These are phyloP conservation scores for Lotmaria passim DNA, from an alignment of 208 protist genomes.

Conservation along the genomic window DNA sequence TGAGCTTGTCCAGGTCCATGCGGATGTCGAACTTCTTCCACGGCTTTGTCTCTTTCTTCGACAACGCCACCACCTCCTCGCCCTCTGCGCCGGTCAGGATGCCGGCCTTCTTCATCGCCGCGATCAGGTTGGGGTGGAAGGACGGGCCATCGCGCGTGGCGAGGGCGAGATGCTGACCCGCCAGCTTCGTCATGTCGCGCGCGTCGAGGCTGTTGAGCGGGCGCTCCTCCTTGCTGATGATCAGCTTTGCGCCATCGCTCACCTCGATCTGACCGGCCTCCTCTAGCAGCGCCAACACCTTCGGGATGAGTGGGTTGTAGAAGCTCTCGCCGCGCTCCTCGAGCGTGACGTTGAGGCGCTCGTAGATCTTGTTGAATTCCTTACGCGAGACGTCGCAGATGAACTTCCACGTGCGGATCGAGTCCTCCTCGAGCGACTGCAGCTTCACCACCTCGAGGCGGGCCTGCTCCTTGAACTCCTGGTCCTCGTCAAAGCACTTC, in stretches of 20 bases:
- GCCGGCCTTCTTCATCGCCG: constrained; percentile 76
- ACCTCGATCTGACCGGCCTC: constrained; percentile 78
- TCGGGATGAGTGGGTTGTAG: constrained; percentile 94
- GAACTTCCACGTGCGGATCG: constrained; percentile 89
- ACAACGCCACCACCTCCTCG: constrained; percentile 75
- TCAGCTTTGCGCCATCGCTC: constrained; percentile 90
- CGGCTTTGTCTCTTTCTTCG: constrained; percentile 91
- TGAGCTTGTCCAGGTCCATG: constrained; percentile 87
- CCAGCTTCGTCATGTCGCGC: constrained; percentile 86
- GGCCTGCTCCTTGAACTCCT: constrained; percentile 92
- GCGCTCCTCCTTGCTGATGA: constrained; percentile 78
- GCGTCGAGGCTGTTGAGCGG: constrained; percentile 59
- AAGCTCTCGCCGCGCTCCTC: constrained; percentile 96
- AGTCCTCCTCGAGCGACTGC: constrained; percentile 81
- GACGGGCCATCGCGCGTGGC: constrained; percentile 54
- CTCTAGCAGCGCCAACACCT: constrained; percentile 82
- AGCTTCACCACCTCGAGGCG: constrained; percentile 93
- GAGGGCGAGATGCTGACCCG: constrained; percentile 71
- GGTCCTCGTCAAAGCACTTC: constrained; percentile 93
- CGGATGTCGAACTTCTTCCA: constrained; percentile 84
- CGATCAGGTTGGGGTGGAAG: constrained; percentile 81
- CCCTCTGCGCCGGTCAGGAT: constrained; percentile 78
- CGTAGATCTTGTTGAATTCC: constrained; percentile 95
- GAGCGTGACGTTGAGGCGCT: constrained; percentile 83
- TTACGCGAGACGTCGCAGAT: constrained; percentile 94